Percentiles rank a stretch among this genome's conserved stretches.
phyloP scores from a whole-genome alignment of 345 rosid species.

The Brassica juncea region DNA sequence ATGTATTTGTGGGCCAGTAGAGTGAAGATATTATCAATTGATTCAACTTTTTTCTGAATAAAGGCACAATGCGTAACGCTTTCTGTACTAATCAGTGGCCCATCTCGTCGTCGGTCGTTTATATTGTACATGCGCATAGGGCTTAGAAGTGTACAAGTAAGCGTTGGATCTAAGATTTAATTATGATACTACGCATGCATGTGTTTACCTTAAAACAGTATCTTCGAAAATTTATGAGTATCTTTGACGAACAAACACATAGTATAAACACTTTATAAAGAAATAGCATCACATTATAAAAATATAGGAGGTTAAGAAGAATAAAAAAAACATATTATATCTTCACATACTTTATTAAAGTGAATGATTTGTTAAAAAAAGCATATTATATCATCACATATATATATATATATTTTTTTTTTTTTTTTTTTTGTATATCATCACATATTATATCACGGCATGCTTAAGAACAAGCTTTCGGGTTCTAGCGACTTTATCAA shows the following conservation, averaged over 20 bases:
- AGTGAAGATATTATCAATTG: too few species aligned
- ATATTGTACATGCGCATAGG: background rate
- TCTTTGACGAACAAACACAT: background rate
- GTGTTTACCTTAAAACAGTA: background rate
- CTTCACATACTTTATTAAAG: too few species aligned
- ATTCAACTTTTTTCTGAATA: too few species aligned
- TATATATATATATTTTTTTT: too few species aligned
- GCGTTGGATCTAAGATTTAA: too few species aligned
- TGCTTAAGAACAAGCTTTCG: constrained; percentile 77
- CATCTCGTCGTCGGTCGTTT: background rate
- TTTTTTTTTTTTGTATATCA: too few species aligned
- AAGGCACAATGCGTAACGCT: background rate
- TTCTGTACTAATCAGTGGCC: background rate
- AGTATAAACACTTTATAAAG: background rate
- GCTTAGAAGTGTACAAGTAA: background rate
- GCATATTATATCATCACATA: too few species aligned
- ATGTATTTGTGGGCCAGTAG: too few species aligned
- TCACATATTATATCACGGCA: constrained; percentile 36
- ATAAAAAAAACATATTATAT: too few species aligned
- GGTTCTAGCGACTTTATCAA: constrained; percentile 80
- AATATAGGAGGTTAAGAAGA: too few species aligned
- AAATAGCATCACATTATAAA: too few species aligned
- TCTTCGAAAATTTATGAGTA: background rate
- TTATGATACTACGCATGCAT: background rate
- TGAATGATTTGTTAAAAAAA: too few species aligned